These are phyloP conservation scores for Blastosporella zonata DNA, from an alignment of 1,284 basidiomycete species.

Conservation along the genomic window DNA sequence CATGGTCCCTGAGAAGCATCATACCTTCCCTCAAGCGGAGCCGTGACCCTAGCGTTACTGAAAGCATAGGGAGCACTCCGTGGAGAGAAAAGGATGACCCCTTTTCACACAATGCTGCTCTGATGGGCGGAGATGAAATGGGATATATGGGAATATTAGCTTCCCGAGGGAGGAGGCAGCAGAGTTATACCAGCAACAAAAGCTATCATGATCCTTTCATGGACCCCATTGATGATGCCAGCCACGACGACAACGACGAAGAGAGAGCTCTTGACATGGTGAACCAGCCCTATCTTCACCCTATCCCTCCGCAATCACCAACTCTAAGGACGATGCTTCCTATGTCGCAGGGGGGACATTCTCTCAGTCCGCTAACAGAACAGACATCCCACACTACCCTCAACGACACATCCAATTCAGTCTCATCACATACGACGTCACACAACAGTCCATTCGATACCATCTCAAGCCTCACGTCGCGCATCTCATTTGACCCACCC, in stretches of 20 bases:
- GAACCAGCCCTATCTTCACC: conserved; percentile 19
- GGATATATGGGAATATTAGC: conserved; percentile 27
- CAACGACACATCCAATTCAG: conserved; percentile 24
- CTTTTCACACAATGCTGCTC: conserved; percentile 43
- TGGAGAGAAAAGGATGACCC: conserved; percentile 52
- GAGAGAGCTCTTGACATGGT: conserved; percentile 17
- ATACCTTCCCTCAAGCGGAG: conserved; percentile 37
- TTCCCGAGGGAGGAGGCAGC: conserved; percentile 35
- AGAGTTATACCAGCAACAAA: conserved; percentile 36
- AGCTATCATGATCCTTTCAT: conserved; percentile 57
- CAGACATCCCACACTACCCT: conserved; percentile 34
- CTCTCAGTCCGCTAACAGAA: conserved; percentile 40
- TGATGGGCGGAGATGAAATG: conserved; percentile 34
- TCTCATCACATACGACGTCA: conserved; percentile 29
- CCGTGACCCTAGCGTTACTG: conserved; percentile 33
- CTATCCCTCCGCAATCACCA: conserved; percentile 25
- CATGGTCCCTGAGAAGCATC: conserved; percentile 56
- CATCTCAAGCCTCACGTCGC: conserved; percentile 23
- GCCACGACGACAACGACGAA: conserved; percentile 22
- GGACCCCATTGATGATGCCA: conserved; percentile 41
- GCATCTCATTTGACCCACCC: conserved; percentile 23
- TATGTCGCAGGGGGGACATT: conserved; percentile 27
- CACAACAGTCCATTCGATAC: conserved; percentile 31
- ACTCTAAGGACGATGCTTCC: conserved; percentile 32
- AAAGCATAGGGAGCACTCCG: conserved; percentile 28